Evolutionary conservation across 371 early-diverging fungal species (phyloP).

Genomic region (Massospora cicadina): DNA sequence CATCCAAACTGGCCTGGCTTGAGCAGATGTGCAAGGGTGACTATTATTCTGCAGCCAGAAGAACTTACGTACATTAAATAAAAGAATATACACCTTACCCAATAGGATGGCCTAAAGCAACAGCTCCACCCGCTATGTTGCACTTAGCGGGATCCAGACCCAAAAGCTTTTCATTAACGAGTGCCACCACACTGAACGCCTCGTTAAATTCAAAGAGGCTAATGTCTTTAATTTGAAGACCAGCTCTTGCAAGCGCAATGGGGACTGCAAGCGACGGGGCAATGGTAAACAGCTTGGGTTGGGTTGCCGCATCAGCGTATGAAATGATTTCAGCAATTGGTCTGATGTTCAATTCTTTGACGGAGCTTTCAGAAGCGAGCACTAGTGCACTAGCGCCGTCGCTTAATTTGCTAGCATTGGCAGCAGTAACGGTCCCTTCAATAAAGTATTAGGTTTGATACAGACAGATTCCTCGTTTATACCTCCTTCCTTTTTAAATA

Average conservation of each 20-base stretch:
- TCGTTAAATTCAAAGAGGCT: slow-evolving; percentile 83
- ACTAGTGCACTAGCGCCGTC: slow-evolving; percentile 94
- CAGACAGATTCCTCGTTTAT: no score
- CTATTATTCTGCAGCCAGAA: slow-evolving; percentile 76
- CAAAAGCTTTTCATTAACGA: slow-evolving; percentile 64
- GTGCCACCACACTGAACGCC: slow-evolving; percentile 81
- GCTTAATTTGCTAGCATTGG: slow-evolving; percentile 81
- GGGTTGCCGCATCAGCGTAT: slow-evolving; percentile 58
- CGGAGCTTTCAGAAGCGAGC: slow-evolving; percentile 57
- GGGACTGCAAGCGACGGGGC: slow-evolving; percentile 85
- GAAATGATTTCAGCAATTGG: slow-evolving; percentile 49
- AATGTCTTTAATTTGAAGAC: slow-evolving; percentile 51
- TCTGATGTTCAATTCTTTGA: slow-evolving; percentile 49
- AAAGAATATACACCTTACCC: slow-evolving; percentile 26
- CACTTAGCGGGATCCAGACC: slow-evolving; percentile 52
- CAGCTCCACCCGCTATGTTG: slow-evolving; percentile 81
- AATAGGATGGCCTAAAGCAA: slow-evolving; percentile 85
- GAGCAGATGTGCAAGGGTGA: slow-evolving; percentile 65
- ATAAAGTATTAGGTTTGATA: slow-evolving; percentile 14
- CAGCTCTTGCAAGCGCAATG: slow-evolving; percentile 63
- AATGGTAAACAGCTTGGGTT: slow-evolving; percentile 77
- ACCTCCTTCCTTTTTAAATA: slow-evolving; percentile 16
- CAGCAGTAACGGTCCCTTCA: slow-evolving; percentile 81
- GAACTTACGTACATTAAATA: slow-evolving; percentile 22
- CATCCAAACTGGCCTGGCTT: slow-evolving; percentile 61